These are phyloP conservation scores for Penicillium bovifimosum DNA, from an alignment of 495 filamentous ascomycete species.

Conservation along the genomic window DNA sequence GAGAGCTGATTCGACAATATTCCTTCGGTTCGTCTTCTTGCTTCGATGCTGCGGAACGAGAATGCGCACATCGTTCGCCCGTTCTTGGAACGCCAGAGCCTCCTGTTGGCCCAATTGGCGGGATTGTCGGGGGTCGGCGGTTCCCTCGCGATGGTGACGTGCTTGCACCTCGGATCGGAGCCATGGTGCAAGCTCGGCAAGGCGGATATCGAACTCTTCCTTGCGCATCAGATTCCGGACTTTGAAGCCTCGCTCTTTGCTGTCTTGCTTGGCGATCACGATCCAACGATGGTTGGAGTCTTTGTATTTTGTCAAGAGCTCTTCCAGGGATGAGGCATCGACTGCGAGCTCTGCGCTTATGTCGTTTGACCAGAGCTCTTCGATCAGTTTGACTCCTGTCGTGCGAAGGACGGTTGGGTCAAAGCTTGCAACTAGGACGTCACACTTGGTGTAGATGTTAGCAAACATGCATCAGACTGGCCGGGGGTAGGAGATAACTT, in stretches of 20 bases:
- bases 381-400: constrained; percentile 65
- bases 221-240: constrained; percentile 67
- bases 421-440: constrained; percentile 84
- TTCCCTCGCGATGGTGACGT: constrained; percentile 57
- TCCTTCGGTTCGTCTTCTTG: constrained; percentile 84
- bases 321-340: constrained; percentile 67
- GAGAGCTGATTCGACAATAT: constrained; percentile 78
- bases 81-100: constrained; percentile 34
- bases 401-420: constrained; percentile 71
- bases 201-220: constrained; percentile 76
- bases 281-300: constrained; percentile 83
- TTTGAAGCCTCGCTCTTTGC: constrained; percentile 63
- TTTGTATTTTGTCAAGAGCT: constrained; percentile 58
- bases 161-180: constrained; percentile 80
- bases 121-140: constrained; percentile 38
- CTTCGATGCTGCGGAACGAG: constrained; percentile 72
- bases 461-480: neutral
- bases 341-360: constrained; percentile 88
- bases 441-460: constrained; percentile 49
- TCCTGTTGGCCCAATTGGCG: constrained; percentile 45
- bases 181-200: constrained; percentile 70
- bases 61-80: constrained; percentile 72
- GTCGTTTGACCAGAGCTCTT: constrained; percentile 73
- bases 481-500: constrained; percentile 22
- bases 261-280: constrained; percentile 77